Evolutionary conservation across 306 rosid species (phyloP), one percentile per base, ranked within the genome.

Genomic region (Betula pendula): DNA sequence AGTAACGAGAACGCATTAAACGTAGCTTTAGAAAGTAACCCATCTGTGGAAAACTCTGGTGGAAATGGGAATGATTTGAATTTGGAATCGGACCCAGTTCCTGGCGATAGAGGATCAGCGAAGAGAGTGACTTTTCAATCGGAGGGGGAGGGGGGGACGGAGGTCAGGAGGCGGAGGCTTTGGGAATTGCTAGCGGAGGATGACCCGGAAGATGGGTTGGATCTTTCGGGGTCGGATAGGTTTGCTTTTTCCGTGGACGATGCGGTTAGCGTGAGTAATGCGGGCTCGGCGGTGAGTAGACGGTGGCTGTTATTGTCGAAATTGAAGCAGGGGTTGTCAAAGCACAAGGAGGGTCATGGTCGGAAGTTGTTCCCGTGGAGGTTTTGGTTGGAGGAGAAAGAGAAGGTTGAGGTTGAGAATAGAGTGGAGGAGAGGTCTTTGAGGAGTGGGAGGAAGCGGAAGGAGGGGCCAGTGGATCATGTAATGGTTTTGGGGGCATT

Each of bases 181-280:
- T 89, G 97, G 90, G 97, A 95, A 33, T 88, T 88, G 73, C 89
- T 95, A 0, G 92, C 92, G 0, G 98, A 95, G 76, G 98, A 87
- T 56, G 96, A 89, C 50, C 83, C 89, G 0, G 92, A 92, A 81
- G 89, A 88, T 0, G 96, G 98, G 58, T 92, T 95, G 42, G 97
- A 95, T 76, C 96, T 95, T 81, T 95, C 98, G 0, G 97, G 98
- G 38, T 95, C 97, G 0, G 97, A 90, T 79, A 88, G 98, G 79
- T 95, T 95, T 25, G 96, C 93, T n/a, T 92, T 95, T 83, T 95
- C 96, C 0, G 98, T 94, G 3, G 96, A 92, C 68, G 96, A 94
- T 17, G 97, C 96, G 3, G 85, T 92, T 16, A 89, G 94, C 49
- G 90, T 92, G 69, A 89, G 86, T 84, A 94, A 89, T 73, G 93